These are phyloP conservation scores for Volvariella volvacea DNA, from an alignment of 1,284 basidiomycete species.

Conservation along the genomic window DNA sequence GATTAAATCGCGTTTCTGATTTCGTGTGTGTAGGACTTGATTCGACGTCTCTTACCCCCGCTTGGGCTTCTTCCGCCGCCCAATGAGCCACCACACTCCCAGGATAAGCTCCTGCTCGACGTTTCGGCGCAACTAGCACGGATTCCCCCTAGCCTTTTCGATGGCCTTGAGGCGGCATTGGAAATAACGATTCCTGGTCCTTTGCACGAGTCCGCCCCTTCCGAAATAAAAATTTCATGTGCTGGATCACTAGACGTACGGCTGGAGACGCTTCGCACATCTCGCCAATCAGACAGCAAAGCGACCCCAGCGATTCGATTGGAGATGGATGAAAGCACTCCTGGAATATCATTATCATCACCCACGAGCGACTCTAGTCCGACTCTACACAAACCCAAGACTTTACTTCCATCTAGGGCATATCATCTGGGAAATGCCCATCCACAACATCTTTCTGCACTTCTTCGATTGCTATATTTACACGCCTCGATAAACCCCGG, in stretches of 20 bases:
- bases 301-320: slow-evolving; percentile 52
- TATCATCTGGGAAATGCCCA: slow-evolving; percentile 42
- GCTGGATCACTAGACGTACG: slow-evolving; percentile 49
- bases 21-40: slow-evolving; percentile 45
- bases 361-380: slow-evolving; percentile 11
- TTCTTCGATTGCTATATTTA: slow-evolving; percentile 67
- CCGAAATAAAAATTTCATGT: slow-evolving; percentile 41
- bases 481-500: slow-evolving; percentile 68
- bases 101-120: slow-evolving; percentile 43
- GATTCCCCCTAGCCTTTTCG: slow-evolving; percentile 47
- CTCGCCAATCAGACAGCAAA: slow-evolving; percentile 1
- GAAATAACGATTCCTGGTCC: slow-evolving; percentile 42
- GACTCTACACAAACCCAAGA: slow-evolving; percentile 25
- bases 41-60: slow-evolving; percentile 53
- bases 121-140: slow-evolving; percentile 52
- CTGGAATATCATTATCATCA: slow-evolving; percentile 20
- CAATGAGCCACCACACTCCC: slow-evolving; percentile 29
- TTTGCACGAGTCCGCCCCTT: slow-evolving; percentile 43
- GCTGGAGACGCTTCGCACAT: slow-evolving; percentile 34
- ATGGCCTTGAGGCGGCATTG: slow-evolving; percentile 44
- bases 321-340: slow-evolving; percentile 26
- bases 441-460: slow-evolving; percentile 53
- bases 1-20: not conserved
- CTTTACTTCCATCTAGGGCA: slow-evolving; percentile 43
- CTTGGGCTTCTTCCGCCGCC: slow-evolving; percentile 43